These are phyloP conservation scores for Cladorrhinum sp. DNA, from an alignment of 2,329 filamentous ascomycete genomes.

Conservation along the genomic window DNA sequence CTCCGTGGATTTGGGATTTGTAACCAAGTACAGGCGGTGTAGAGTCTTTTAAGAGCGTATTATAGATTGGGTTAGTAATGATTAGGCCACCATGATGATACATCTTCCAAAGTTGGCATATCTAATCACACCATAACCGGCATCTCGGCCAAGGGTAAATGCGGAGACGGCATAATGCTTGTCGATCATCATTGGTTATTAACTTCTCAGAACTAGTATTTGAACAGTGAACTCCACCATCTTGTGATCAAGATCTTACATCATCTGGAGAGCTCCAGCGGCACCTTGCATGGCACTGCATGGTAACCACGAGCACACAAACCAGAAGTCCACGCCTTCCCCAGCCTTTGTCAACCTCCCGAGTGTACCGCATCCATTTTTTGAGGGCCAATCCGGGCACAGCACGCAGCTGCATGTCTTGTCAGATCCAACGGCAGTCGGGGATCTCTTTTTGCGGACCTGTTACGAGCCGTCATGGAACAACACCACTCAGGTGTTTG, in stretches of 20 bases:
- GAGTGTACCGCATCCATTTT: conserved; percentile 11
- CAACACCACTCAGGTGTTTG: conserved; percentile 43
- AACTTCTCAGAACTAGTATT: too few relatives aligned
- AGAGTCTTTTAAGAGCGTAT: background rate
- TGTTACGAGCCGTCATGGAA: conserved; percentile 45
- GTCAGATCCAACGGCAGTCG: conserved; percentile 23
- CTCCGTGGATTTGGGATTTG: too few relatives aligned
- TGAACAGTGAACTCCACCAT: background rate
- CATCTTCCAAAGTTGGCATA: too few relatives aligned
- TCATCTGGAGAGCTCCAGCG: conserved; percentile 22
- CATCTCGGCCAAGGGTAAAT: too few relatives aligned
- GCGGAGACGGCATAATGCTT: too few relatives aligned
- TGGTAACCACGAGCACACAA: conserved; percentile 24
- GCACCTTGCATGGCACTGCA: background rate
- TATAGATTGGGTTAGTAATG: background rate
- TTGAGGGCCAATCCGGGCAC: conserved; percentile 26
- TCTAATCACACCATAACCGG: too few relatives aligned
- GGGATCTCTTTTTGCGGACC: conserved; percentile 36
- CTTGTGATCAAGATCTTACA: background rate
- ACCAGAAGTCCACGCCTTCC: background rate
- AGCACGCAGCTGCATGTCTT: conserved; percentile 24
- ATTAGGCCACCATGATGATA: too few relatives aligned
- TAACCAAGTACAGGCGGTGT: too few relatives aligned
- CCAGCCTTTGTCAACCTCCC: background rate
- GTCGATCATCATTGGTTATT: too few relatives aligned